phyloP scores from a whole-genome alignment of 2,329 filamentous ascomycete genomes.

The Dactylellina cionopaga region DNA sequence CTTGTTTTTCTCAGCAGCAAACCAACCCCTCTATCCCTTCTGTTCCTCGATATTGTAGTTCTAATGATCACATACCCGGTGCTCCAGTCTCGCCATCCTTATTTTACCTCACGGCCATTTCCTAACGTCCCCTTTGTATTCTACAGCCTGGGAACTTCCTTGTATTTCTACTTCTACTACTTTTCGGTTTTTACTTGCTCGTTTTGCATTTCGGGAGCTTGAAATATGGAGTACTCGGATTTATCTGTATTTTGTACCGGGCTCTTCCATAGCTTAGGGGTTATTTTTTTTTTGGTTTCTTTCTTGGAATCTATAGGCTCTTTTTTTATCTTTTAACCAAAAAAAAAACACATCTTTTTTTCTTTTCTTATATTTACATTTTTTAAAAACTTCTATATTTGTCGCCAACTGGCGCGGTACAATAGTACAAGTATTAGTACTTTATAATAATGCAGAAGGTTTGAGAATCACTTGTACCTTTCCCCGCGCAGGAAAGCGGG shows the following conservation, averaged over 20 bases:
- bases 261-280: conserved; percentile 9
- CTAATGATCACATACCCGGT: conserved; percentile 30
- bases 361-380: background rate
- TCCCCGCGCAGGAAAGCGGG: conserved; percentile 18
- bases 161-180: conserved; percentile 12
- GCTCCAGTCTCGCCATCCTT: conserved; percentile 1
- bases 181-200: conserved; percentile 38
- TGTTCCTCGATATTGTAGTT: conserved; percentile 19
- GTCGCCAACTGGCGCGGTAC: conserved; percentile 43
- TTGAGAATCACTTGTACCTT: background rate
- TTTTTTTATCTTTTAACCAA: conserved; percentile 6
- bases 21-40: background rate
- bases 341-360: conserved; percentile 3
- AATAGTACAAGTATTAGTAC: conserved; percentile 5
- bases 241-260: too few relatives aligned
- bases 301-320: background rate
- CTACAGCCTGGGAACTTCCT: too few relatives aligned
- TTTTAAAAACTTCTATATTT: conserved; percentile 39
- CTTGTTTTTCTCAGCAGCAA: conserved; percentile 5
- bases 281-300: background rate
- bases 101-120: background rate
- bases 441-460: conserved; percentile 8
- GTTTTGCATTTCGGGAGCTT: conserved; percentile 28
- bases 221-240: too few relatives aligned
- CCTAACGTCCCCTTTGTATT: conserved; percentile 4